A percentile compares a stretch with the other conserved stretches of the same genome.
These are phyloP conservation scores for Hymenoscyphus albidus DNA, from an alignment of 2,329 filamentous ascomycete genomes.

Conservation along the genomic window DNA sequence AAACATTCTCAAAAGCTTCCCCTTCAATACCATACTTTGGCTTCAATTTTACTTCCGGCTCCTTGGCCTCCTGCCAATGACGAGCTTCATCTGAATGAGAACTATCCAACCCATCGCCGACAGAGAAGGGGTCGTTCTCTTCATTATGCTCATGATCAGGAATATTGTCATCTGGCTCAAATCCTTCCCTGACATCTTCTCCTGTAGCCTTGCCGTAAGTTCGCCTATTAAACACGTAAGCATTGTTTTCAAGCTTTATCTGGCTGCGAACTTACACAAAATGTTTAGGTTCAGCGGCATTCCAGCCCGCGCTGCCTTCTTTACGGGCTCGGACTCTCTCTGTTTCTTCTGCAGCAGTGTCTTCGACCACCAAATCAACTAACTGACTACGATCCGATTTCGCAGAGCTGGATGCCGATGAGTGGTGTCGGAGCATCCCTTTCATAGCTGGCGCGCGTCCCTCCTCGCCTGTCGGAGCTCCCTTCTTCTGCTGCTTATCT, in stretches of 20 bases:
- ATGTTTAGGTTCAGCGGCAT: slow-evolving; percentile 50
- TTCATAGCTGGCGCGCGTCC: slow-evolving; percentile 33
- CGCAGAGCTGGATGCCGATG: slow-evolving; percentile 44
- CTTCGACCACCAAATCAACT: slow-evolving; percentile 64
- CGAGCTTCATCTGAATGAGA: slow-evolving; percentile 39
- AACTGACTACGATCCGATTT: slow-evolving; percentile 59
- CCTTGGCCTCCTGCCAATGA: slow-evolving; percentile 40
- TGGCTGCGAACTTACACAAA: slow-evolving; percentile 44
- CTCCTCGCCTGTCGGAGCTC: slow-evolving; percentile 28
- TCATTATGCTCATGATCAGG: slow-evolving; percentile 40
- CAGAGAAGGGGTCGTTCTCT: slow-evolving; percentile 36
- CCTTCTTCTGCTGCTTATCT: slow-evolving; percentile 29
- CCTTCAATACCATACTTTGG: slow-evolving; percentile 36
- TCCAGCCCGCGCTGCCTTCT: slow-evolving; percentile 59
- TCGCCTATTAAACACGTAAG: slow-evolving; percentile 36
- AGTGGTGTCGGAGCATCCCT: slow-evolving; percentile 43
- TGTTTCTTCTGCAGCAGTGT: slow-evolving; percentile 56
- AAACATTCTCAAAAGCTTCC: slow-evolving; percentile 36
- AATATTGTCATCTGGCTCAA: slow-evolving; percentile 45
- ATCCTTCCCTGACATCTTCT: slow-evolving; percentile 52
- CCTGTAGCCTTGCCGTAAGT: slow-evolving; percentile 45
- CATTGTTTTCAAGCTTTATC: not conserved
- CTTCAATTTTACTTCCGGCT: slow-evolving; percentile 27
- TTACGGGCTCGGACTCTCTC: slow-evolving; percentile 60
- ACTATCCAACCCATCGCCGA: slow-evolving; percentile 34